Percentiles rank a stretch among this genome's conserved stretches.
Conservation (phyloP, 2,329 filamentous ascomycete genomes). For the Mycocentrospora acerina region DNA sequence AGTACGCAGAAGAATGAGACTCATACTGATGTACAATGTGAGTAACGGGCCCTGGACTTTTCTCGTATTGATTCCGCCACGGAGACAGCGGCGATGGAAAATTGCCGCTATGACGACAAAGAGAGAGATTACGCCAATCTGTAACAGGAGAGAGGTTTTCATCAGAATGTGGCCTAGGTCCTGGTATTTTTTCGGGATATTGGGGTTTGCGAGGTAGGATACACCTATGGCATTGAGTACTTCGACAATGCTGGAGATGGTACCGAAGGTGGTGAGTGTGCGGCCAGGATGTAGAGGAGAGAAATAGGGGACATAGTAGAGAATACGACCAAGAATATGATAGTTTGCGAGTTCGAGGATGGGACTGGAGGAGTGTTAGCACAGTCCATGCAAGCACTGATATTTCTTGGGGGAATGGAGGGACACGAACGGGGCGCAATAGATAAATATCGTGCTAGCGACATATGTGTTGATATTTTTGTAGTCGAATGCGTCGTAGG, state of each 20-base stretch:
- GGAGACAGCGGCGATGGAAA: conserved; percentile 48
- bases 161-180: conserved; percentile 48
- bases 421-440: conserved; percentile 31
- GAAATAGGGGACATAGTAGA: conserved; percentile 61
- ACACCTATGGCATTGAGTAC: conserved; percentile 53
- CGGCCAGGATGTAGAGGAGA: conserved; percentile 58
- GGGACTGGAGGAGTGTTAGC: conserved; percentile 6
- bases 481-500: conserved; percentile 54
- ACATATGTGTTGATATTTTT: conserved; percentile 43
- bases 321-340: conserved; percentile 57
- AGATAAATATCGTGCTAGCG: conserved; percentile 37
- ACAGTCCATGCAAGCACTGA: too few relatives aligned
- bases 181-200: conserved; percentile 31
- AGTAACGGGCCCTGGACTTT: conserved; percentile 46
- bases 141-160: conserved; percentile 52
- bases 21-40: conserved; percentile 48
- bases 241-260: conserved; percentile 53
- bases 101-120: conserved; percentile 48
- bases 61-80: conserved; percentile 43
- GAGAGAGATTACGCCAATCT: conserved; percentile 49
- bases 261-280: conserved; percentile 59
- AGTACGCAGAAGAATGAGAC: conserved; percentile 48
- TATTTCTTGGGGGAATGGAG: neutral
- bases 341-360: conserved; percentile 53
- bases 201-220: conserved; percentile 42